Base-by-base conservation (phyloP, 768 basidiomycete genomes). In the Macrocybe gigantea region DNA sequence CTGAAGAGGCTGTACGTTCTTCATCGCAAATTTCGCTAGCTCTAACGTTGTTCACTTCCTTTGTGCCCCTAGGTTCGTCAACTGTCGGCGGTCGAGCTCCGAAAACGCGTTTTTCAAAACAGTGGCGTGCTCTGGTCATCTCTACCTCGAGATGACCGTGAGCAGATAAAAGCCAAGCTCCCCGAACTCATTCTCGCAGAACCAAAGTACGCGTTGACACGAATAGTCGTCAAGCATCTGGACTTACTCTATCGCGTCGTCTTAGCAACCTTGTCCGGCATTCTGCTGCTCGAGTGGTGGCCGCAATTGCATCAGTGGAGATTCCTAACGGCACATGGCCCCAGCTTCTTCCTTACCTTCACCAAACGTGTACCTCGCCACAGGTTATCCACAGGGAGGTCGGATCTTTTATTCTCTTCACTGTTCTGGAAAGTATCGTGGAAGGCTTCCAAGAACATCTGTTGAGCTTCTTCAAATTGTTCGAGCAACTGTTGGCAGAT, bases 1-100 rank as follows among this genome's bases (percentile, higher is more conserved):
- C 87, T n/a, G 86, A 95, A 59, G 70, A 79, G 57, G 71, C 85
- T 45, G 94, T 96, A 60, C 65, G 93, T 77, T 39, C 49, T 52
- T 32, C 47, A 12, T 41, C 22, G 49, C 15, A 14, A 51, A 49
- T 41, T 50, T 49, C 32, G 44, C 31, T 42, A 45, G 33, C 42
- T 42, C 38, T 37, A 46, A n/a, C 13, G 33, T 48, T 15, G 32
- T 14, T 41, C 41, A 29, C 41, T 42, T 36, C 45, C 36, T 11
- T 51, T 48, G 43, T 7, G 38, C 31, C 38, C 41, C 44, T 60
- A 99, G 94, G 83, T 97, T 53, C 89, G 93, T 52, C 96, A 99
- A 81, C 79, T 99, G 14, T 91, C 94, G 41, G 93, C 94, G 6
- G 93, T 97, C 47, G 96, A 99, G 69, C 76, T 97, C 63, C 80